Percentiles rank a stretch among this genome's conserved stretches.
phyloP scores from a whole-genome alignment of 2,329 filamentous ascomycete genomes.

The Hypoxylon sp. region DNA sequence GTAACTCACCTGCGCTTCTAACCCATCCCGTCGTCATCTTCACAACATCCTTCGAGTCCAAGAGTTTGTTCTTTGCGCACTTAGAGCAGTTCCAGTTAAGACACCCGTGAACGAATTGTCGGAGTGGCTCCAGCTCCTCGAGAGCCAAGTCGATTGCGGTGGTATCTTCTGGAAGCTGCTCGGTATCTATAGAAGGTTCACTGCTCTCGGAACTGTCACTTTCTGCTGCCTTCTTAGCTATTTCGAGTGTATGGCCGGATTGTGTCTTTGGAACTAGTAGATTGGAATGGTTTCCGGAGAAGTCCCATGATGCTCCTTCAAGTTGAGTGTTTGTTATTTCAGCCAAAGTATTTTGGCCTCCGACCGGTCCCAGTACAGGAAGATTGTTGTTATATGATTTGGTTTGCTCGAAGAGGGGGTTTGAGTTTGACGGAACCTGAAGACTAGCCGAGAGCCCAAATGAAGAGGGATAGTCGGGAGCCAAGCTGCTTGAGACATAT shows the following conservation, averaged over 20 bases:
- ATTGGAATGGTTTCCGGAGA: not conserved
- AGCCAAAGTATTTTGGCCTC: not conserved
- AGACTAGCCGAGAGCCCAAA: not conserved
- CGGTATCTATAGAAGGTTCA: slow-evolving; percentile 13
- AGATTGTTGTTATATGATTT: not conserved
- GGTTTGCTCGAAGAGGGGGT: not conserved
- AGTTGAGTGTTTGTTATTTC: not conserved
- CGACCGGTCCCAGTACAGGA: not conserved
- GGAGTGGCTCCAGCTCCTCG: slow-evolving; percentile 22
- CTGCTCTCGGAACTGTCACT: slow-evolving; percentile 6
- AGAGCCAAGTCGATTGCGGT: not conserved
- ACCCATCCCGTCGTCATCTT: slow-evolving; percentile 31
- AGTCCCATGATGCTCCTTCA: not conserved
- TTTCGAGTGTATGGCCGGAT: not conserved
- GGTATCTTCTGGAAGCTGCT: slow-evolving; percentile 10
- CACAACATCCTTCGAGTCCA: slow-evolving; percentile 13
- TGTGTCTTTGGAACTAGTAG: not conserved
- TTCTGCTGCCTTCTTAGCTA: slow-evolving; percentile 6
- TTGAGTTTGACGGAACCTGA: not conserved
- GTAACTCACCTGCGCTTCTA: slow-evolving; percentile 24
- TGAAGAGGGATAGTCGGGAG: not conserved
- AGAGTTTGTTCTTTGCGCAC: slow-evolving; percentile 19
- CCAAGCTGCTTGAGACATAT: not conserved
- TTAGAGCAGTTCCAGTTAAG: slow-evolving; percentile 21
- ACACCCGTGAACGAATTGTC: slow-evolving; percentile 19